phyloP scores from a whole-genome alignment of 1,139 yeast genomes.

The Magnusiomyces fungicola region DNA sequence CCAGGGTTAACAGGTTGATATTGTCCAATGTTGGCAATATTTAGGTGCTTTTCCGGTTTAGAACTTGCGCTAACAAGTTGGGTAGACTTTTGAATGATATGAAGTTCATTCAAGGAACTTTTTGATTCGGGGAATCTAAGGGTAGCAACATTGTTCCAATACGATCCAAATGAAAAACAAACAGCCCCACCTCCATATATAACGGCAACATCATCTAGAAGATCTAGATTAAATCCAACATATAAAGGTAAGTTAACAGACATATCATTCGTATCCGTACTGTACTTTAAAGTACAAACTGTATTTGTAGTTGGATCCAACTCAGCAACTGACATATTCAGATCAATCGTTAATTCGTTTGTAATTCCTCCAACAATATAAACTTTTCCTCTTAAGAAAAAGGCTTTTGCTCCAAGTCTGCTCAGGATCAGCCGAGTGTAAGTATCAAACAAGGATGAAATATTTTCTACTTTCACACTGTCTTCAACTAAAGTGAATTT shows the following conservation, averaged over 20 bases:
- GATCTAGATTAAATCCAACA: slow-evolving; percentile 48
- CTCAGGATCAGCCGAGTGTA: slow-evolving; percentile 7
- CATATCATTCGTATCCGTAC: slow-evolving; percentile 24
- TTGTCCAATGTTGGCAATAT: not conserved
- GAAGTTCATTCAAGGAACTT: not conserved
- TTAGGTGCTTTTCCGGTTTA: not conserved
- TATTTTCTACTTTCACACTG: slow-evolving; percentile 15
- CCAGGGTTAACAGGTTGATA: slow-evolving; percentile 2
- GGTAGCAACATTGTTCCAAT: slow-evolving; percentile 41
- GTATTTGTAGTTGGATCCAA: slow-evolving; percentile 25
- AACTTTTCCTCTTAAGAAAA: slow-evolving; percentile 26
- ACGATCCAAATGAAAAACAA: slow-evolving; percentile 77
- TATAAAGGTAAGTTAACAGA: slow-evolving; percentile 41
- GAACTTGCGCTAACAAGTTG: not conserved
- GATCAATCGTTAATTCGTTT: slow-evolving; percentile 35
- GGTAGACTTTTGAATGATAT: slow-evolving; percentile 2
- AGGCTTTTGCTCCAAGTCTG: slow-evolving; percentile 20
- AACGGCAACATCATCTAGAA: slow-evolving; percentile 23
- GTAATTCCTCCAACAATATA: slow-evolving; percentile 59
- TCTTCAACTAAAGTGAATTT: slow-evolving; percentile 29
- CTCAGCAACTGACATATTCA: slow-evolving; percentile 36
- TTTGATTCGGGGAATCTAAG: slow-evolving; percentile 9
- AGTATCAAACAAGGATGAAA: slow-evolving; percentile 1
- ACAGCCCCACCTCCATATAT: slow-evolving; percentile 73
- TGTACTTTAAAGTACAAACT: slow-evolving; percentile 11